Conservation (phyloP, 2,329 filamentous ascomycete genomes). For the Lecanicillium sp. region DNA sequence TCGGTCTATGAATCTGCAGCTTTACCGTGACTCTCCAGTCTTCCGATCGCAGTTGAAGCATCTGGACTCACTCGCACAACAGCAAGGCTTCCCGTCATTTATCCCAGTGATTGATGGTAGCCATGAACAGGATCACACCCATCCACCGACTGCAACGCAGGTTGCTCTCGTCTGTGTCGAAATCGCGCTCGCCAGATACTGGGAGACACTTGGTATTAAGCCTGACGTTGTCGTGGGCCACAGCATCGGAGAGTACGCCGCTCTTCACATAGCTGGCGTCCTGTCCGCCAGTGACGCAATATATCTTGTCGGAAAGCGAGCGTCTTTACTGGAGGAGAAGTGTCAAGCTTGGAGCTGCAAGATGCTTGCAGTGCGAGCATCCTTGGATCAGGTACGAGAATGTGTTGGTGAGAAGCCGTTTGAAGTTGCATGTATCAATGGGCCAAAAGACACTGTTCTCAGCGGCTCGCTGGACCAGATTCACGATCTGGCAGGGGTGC, state of each 20-base stretch:
- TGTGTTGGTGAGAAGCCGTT: not conserved
- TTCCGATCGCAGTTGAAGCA: slow-evolving; percentile 25
- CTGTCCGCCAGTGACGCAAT: slow-evolving; percentile 52
- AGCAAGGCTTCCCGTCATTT: slow-evolving; percentile 28
- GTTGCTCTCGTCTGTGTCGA: slow-evolving; percentile 29
- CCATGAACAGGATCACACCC: slow-evolving; percentile 4
- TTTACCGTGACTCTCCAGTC: slow-evolving; percentile 20
- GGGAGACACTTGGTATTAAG: slow-evolving; percentile 28
- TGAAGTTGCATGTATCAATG: slow-evolving; percentile 2
- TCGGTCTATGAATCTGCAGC: slow-evolving; percentile 21
- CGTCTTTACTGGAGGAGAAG: slow-evolving; percentile 40
- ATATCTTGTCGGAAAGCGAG: slow-evolving; percentile 52
- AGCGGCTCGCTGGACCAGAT: not conserved
- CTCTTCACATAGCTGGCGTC: slow-evolving; percentile 53
- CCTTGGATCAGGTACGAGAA: not conserved
- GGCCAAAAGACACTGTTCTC: slow-evolving; percentile 3
- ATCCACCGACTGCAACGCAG: slow-evolving; percentile 21
- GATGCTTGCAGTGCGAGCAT: slow-evolving; percentile 8
- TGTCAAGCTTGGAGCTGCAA: not conserved
- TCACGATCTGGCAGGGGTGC: not conserved
- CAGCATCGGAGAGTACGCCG: slow-evolving; percentile 56
- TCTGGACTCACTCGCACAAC: slow-evolving; percentile 21
- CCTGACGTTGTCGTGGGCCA: slow-evolving; percentile 39
- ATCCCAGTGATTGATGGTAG: slow-evolving; percentile 33
- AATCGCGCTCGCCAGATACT: slow-evolving; percentile 33